Evolutionary conservation across 2,329 filamentous ascomycete genomes (phyloP).

Genomic region (Westerdykella ornata): DNA sequence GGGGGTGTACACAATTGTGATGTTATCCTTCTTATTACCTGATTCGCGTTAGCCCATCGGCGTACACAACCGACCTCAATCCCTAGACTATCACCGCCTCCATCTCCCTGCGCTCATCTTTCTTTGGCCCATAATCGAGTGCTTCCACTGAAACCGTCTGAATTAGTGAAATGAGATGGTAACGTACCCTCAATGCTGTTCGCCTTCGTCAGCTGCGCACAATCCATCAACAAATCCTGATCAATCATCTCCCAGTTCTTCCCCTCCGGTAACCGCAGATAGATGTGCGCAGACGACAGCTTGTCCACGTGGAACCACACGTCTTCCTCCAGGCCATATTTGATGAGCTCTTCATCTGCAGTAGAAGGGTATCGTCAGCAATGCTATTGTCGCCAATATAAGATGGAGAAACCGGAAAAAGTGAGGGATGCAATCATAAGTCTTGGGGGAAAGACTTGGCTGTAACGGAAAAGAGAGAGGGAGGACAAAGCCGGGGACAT

Average conservation of each 20-base stretch:
- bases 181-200: constrained; percentile 86
- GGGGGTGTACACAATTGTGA: constrained; percentile 94
- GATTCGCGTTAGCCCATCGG: not conserved
- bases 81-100: not conserved
- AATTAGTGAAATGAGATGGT: not conserved
- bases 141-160: not conserved
- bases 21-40: constrained; percentile 98
- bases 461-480: no score
- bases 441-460: no score
- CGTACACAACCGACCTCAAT: not conserved
- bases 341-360: constrained; percentile 91
- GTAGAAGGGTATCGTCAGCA: no score
- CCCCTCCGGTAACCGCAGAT: constrained; percentile 73
- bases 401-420: not conserved
- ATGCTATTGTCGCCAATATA: not conserved
- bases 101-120: no score
- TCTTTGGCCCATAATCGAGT: not conserved
- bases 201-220: constrained; percentile 95
- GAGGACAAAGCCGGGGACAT: no score
- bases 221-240: constrained; percentile 67
- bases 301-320: constrained; percentile 99
- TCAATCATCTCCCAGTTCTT: constrained; percentile 81
- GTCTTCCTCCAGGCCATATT: constrained; percentile 89
- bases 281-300: constrained; percentile 91
- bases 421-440: no score